A percentile compares a stretch with the other conserved stretches of the same genome.
These are phyloP conservation scores for Mycena epipterygia DNA, from an alignment of 768 basidiomycete species.

Conservation along the genomic window DNA sequence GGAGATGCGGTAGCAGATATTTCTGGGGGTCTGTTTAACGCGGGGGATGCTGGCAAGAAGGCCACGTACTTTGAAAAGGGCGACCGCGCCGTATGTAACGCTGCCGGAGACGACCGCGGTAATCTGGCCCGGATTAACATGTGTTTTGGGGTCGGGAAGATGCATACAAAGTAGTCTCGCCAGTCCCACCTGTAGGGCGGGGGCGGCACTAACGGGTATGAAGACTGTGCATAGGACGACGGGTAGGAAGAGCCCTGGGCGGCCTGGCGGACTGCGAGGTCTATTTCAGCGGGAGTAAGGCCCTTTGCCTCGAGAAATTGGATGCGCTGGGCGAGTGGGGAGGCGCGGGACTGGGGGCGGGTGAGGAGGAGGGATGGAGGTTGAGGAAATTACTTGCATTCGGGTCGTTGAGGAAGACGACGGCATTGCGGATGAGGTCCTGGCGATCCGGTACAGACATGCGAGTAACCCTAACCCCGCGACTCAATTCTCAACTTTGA, in stretches of 20 bases:
- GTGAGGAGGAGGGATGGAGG: conserved; percentile 16
- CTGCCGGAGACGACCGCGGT: conserved; percentile 93
- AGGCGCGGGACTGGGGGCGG: conserved; percentile 73
- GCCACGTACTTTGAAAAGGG: conserved; percentile 79
- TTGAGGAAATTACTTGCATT: conserved; percentile 62
- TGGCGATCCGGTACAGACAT: conserved; percentile 72
- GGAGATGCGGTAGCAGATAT: conserved; percentile 91
- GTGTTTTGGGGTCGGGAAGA: conserved; percentile 33
- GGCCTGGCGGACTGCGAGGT: conserved; percentile 82
- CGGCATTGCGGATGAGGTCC: conserved; percentile 85
- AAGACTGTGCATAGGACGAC: conserved; percentile 58
- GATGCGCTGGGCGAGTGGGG: conserved; percentile 86
- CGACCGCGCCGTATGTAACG: conserved; percentile 82
- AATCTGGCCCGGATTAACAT: conserved; percentile 70
- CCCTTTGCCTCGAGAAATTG: conserved; percentile 98
- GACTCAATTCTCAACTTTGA: conserved; percentile 27
- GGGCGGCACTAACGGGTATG: conserved; percentile 56
- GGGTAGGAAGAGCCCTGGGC: conserved; percentile 53
- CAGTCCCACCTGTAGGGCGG: conserved; percentile 83
- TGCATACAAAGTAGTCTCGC: conserved; percentile 95
- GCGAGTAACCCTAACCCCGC: too few relatives aligned
- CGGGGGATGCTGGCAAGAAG: background rate
- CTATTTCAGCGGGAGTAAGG: conserved; percentile 85
- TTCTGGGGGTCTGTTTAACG: conserved; percentile 65
- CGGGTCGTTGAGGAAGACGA: conserved; percentile 88